Base-by-base conservation (phyloP, 2,329 filamentous ascomycete genomes). In the Microsporum canis region DNA sequence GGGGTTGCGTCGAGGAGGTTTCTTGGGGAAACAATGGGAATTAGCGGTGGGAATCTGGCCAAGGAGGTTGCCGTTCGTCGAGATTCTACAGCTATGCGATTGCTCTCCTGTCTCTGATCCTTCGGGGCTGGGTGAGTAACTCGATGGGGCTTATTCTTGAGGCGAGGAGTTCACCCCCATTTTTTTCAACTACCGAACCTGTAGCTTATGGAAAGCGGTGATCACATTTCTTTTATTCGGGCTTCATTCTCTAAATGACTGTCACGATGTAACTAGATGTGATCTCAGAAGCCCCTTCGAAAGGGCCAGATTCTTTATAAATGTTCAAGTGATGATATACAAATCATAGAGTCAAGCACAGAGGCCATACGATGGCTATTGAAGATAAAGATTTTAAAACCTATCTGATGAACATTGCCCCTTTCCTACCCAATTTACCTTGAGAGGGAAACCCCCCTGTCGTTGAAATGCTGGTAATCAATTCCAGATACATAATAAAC, bases 101-200 rank as follows among this genome's bases (percentile, higher is more conserved):
- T 96, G 89, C 70, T 78, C 72, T 77, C 73, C 69, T 38, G 58
- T 17, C 33, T 43, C 58, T 57, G 61, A 43, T 63, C 53, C 63
- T 63, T 66, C 68, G 68, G 69, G 63, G 63, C 60, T 64, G 61
- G 66, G 66, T 66, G 77, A 82, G 89, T 96, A 95, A 97, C 92
- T 96, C 91, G 91, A 97, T 95, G 92, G 92, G 92, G 92, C 92
- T 96, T 91, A 97, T 96, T 96, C 90, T 96, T 88, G 92, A 91
- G 83, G 88, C 91, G 91, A 96, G 90, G 88, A 88, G 88, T 82
- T 79, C 79, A 75, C 67, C 68, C 62, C 64, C 71, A 70, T 75
- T 76, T 76, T 69, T 71, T 70, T 64, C 69, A 70, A 53, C 47
- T 34, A 6, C 34, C 69, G 74, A 75, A 75, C 79, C 77, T 76